phyloP scores from a whole-genome alignment of 2,329 filamentous ascomycete species.

The Ascochyta rabiei region DNA sequence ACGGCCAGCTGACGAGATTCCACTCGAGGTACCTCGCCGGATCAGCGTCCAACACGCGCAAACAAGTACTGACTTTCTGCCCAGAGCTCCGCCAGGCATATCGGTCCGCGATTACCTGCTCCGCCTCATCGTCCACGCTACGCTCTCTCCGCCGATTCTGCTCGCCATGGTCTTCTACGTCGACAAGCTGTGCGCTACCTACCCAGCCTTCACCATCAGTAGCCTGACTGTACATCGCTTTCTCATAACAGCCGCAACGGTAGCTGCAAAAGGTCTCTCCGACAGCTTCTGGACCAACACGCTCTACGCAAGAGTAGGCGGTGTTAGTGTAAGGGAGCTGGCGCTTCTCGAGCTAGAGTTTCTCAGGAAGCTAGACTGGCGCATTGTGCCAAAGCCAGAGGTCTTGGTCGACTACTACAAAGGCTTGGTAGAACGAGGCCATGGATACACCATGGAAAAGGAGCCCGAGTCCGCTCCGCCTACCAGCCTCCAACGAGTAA shows the following conservation, averaged over 20 bases:
- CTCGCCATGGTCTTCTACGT: slow-evolving; percentile 99
- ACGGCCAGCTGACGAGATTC: slow-evolving; percentile 88
- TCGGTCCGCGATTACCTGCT: slow-evolving; percentile 94
- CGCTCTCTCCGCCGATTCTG: slow-evolving; percentile 89
- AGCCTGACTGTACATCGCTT: slow-evolving; percentile 97
- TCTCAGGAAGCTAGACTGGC: slow-evolving; percentile 90
- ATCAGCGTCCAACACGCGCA: background rate
- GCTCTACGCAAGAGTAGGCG: slow-evolving; percentile 91
- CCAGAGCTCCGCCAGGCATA: slow-evolving; percentile 79
- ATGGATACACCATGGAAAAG: slow-evolving; percentile 61
- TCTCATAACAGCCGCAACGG: slow-evolving; percentile 92
- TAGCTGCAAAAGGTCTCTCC: slow-evolving; percentile 93
- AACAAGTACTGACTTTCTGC: slow-evolving; percentile 10
- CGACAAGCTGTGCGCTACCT: slow-evolving; percentile 88
- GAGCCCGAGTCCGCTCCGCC: slow-evolving; percentile 26
- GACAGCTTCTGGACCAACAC: slow-evolving; percentile 99
- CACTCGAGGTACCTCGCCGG: slow-evolving; percentile 74
- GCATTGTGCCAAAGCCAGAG: slow-evolving; percentile 94
- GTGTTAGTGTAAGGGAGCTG: slow-evolving; percentile 86
- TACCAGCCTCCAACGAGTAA: slow-evolving; percentile 16
- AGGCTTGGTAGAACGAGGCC: slow-evolving; percentile 74
- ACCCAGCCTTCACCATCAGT: slow-evolving; percentile 94
- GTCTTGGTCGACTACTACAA: slow-evolving; percentile 92
- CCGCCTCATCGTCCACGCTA: slow-evolving; percentile 90
- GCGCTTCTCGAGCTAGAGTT: slow-evolving; percentile 94